Conservation (phyloP, 805 yeast genomes). For the Cyberlindnera mycetangii region DNA sequence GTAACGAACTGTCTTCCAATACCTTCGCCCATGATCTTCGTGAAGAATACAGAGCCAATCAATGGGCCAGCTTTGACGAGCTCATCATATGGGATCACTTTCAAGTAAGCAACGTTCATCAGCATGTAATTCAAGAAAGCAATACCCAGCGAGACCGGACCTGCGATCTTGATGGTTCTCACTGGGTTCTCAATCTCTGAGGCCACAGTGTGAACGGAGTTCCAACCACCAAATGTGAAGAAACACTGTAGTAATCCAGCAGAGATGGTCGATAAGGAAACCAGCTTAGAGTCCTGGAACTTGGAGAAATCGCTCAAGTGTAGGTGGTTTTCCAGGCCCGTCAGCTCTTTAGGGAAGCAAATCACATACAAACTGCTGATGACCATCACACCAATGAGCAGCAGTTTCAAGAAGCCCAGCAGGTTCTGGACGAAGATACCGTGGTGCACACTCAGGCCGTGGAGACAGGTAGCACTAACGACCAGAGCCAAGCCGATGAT, state of each 20-base stretch:
- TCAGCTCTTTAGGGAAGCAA: conserved; percentile 40
- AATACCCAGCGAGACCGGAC: conserved; percentile 49
- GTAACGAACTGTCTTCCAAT: conserved; percentile 55
- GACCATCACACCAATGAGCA: conserved; percentile 51
- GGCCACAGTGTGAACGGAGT: conserved; percentile 55
- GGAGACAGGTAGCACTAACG: conserved; percentile 38
- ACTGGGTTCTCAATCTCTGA: conserved; percentile 61
- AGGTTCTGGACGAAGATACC: conserved; percentile 63
- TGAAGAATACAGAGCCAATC: conserved; percentile 56
- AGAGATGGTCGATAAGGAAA: conserved; percentile 45
- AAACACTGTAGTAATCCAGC: conserved; percentile 55
- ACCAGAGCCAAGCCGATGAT: conserved; percentile 40
- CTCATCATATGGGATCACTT: conserved; percentile 52
- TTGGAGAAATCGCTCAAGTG: conserved; percentile 29
- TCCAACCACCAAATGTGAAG: conserved; percentile 65
- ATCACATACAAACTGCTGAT: conserved; percentile 57
- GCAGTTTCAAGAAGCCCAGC: conserved; percentile 59
- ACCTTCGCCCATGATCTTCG: conserved; percentile 49
- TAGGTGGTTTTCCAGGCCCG: conserved; percentile 40
- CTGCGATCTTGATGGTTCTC: conserved; percentile 56
- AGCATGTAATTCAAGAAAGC: conserved; percentile 47
- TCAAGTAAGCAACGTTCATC: conserved; percentile 55
- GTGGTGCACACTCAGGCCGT: conserved; percentile 55
- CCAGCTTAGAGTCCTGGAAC: conserved; percentile 30
- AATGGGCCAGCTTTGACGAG: conserved; percentile 53